These are phyloP conservation scores for Pythium biforme DNA, from an alignment of 352 stramenopile genomes.

Conservation along the genomic window DNA sequence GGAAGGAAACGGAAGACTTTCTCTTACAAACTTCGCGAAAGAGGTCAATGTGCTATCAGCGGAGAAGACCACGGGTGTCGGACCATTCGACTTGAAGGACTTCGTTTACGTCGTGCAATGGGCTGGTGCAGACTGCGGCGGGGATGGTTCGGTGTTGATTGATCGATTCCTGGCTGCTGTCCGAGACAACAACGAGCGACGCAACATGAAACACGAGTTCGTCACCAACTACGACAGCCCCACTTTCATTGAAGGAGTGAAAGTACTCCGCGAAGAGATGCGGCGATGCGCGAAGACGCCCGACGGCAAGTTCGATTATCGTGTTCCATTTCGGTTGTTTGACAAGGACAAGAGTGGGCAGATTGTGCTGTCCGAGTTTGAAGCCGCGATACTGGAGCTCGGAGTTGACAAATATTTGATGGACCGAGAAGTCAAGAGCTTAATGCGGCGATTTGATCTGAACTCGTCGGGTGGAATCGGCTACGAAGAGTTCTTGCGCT, in stretches of 20 bases:
- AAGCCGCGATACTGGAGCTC: slow-evolving; percentile 62
- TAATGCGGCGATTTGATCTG: slow-evolving; percentile 75
- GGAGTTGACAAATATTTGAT: slow-evolving; percentile 69
- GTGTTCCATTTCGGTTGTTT: slow-evolving; percentile 67
- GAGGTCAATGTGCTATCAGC: slow-evolving; percentile 55
- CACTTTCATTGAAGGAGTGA: slow-evolving; percentile 69
- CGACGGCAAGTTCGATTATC: slow-evolving; percentile 75
- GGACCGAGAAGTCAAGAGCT: slow-evolving; percentile 76
- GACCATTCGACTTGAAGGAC: slow-evolving; percentile 63
- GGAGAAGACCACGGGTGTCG: slow-evolving; percentile 44
- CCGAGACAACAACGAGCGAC: slow-evolving; percentile 63
- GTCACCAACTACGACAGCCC: slow-evolving; percentile 81
- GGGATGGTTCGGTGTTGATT: slow-evolving; percentile 60
- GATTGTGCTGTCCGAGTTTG: slow-evolving; percentile 74
- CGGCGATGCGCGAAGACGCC: slow-evolving; percentile 76
- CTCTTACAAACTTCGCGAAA: slow-evolving; percentile 52
- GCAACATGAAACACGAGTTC: slow-evolving; percentile 86
- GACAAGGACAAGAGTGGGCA: slow-evolving; percentile 69
- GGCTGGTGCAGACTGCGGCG: slow-evolving; percentile 71
- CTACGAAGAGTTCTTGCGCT: slow-evolving; percentile 77
- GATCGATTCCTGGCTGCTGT: slow-evolving; percentile 71
- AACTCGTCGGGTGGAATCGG: slow-evolving; percentile 66
- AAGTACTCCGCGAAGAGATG: slow-evolving; percentile 67
- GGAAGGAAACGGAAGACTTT: slow-evolving; percentile 69
- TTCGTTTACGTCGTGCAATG: slow-evolving; percentile 75